These are phyloP conservation scores for Diplodia corticola DNA, from an alignment of 2,329 filamentous ascomycete genomes.

Conservation along the genomic window DNA sequence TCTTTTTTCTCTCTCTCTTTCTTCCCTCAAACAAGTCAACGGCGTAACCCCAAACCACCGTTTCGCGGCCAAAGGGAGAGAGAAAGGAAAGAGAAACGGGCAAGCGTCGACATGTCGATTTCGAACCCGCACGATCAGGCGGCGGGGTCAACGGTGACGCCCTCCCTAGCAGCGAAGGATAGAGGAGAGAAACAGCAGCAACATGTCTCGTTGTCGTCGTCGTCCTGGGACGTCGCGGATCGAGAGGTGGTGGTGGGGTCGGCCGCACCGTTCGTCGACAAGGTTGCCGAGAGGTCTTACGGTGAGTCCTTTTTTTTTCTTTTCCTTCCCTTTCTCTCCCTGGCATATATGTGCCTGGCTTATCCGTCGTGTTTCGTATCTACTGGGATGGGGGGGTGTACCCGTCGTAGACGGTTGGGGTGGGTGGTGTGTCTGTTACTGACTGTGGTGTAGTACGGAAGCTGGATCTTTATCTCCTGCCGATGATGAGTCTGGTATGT, in stretches of 20 bases:
- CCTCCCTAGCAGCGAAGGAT: background rate
- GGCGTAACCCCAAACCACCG: background rate
- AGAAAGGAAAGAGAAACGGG: too few relatives aligned
- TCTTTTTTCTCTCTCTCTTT: background rate
- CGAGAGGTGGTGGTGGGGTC: slow-evolving; percentile 21
- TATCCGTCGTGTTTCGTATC: background rate
- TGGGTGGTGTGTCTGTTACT: background rate
- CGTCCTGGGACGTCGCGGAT: slow-evolving; percentile 18
- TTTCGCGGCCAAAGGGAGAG: too few relatives aligned
- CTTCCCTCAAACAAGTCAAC: background rate
- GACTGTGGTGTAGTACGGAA: slow-evolving; percentile 33
- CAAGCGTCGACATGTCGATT: background rate
- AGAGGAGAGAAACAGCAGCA: background rate
- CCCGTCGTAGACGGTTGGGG: too few relatives aligned
- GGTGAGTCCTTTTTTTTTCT: slow-evolving; percentile 28
- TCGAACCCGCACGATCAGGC: background rate
- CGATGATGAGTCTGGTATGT: slow-evolving; percentile 41
- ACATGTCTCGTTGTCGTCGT: background rate
- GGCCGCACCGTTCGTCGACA: slow-evolving; percentile 32
- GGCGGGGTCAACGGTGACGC: too few relatives aligned
- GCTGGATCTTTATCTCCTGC: slow-evolving; percentile 47
- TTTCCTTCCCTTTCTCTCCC: too few relatives aligned
- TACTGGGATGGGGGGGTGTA: too few relatives aligned
- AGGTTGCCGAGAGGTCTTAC: slow-evolving; percentile 37
- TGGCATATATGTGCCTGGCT: too few relatives aligned